phyloP scores from a whole-genome alignment of 345 rosid genomes.

The Brassica carinata region DNA sequence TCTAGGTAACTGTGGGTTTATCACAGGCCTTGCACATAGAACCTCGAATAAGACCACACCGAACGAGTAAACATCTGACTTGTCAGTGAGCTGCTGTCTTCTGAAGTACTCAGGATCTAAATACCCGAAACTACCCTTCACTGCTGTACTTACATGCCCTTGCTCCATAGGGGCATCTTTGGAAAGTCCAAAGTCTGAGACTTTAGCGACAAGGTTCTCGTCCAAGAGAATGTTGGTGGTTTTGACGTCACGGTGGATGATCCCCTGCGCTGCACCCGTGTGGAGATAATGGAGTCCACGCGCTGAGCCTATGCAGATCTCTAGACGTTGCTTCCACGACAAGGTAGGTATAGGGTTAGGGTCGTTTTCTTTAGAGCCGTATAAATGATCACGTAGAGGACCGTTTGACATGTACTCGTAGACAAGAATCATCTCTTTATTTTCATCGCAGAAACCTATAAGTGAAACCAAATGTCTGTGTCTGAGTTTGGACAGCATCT shows the following conservation, averaged over 20 bases:
- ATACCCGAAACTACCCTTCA: constrained; percentile 89
- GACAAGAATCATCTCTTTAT: constrained; percentile 84
- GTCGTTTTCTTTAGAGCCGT: constrained; percentile 49
- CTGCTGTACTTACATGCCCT: constrained; percentile 82
- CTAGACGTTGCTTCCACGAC: constrained; percentile 83
- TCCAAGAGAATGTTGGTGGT: constrained; percentile 86
- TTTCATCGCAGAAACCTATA: constrained; percentile 77
- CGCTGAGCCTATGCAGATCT: constrained; percentile 82
- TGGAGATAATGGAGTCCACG: constrained; percentile 86
- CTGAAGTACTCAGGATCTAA: constrained; percentile 86
- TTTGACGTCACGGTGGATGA: constrained; percentile 87
- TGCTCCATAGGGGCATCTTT: constrained; percentile 72
- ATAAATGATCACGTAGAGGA: constrained; percentile 78
- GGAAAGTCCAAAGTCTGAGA: constrained; percentile 80
- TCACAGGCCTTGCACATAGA: constrained; percentile 71
- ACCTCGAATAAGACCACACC: constrained; percentile 88
- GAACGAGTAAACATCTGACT: constrained; percentile 87
- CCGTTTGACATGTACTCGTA: constrained; percentile 89
- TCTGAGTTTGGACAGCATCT: constrained; percentile 79
- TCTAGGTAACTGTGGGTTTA: constrained; percentile 62
- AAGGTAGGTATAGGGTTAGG: constrained; percentile 48
- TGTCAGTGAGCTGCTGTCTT: constrained; percentile 80
- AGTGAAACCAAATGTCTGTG: constrained; percentile 84
- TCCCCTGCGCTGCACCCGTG: constrained; percentile 71
- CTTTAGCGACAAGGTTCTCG: constrained; percentile 75